Evolutionary conservation across 192 early-diverging fungal species (phyloP).

Genomic region (Rhizoclosmatium sp.): DNA sequence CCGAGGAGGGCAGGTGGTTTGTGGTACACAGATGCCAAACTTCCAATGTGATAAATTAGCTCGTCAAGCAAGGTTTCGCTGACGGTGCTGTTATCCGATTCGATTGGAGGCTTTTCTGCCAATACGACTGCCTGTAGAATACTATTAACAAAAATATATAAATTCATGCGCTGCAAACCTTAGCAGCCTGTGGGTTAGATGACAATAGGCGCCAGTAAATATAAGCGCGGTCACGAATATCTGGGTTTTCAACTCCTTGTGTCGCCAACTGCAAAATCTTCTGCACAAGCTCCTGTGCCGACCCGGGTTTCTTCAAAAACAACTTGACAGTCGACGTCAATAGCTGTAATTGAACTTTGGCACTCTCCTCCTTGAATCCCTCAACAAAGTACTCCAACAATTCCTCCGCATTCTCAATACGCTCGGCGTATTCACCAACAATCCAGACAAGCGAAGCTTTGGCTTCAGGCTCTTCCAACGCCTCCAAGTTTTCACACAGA

Average conservation of each 20-base stretch:
- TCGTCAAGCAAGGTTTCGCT: conserved; percentile 86
- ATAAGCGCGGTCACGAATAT: conserved; percentile 96
- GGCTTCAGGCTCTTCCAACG: conserved; percentile 96
- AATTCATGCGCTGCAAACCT: conserved; percentile 50
- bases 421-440: conserved; percentile 96
- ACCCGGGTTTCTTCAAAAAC: conserved; percentile 91
- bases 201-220: conserved; percentile 98
- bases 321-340: conserved; percentile 96
- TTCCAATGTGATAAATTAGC: conserved; percentile 85
- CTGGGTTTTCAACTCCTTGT: conserved; percentile 94
- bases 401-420: conserved; percentile 96
- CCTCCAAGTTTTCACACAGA: conserved; percentile 95
- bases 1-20: conserved; percentile 90
- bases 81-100: conserved; percentile 83
- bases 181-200: conserved; percentile 90
- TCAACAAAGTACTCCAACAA: conserved; percentile 88
- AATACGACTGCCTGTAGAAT: conserved; percentile 79
- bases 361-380: conserved; percentile 84
- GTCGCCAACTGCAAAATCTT: conserved; percentile 95
- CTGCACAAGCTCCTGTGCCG: conserved; percentile 91
- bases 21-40: conserved; percentile 90
- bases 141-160: conserved; percentile 11
- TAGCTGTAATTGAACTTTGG: conserved; percentile 77
- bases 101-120: conserved; percentile 93
- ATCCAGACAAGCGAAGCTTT: conserved; percentile 99